Base-by-base conservation (phyloP, 2,329 filamentous ascomycete genomes). In the Boeremia lycopersici region DNA sequence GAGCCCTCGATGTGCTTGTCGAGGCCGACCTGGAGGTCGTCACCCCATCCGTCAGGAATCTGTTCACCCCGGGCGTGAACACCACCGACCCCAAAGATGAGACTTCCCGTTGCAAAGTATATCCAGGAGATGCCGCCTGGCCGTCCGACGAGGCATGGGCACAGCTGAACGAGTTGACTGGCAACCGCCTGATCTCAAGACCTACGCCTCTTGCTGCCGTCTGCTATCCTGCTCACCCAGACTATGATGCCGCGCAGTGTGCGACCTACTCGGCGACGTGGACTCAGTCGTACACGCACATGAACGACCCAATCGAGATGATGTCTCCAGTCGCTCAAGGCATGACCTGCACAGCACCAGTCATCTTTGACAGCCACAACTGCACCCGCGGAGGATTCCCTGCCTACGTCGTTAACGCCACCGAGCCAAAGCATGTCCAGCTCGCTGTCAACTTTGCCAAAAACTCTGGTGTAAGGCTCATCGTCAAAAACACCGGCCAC, bases 41-140 rank as follows among this genome's bases (percentile, higher is more conserved):
- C 25, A 28, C 54, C 29, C 48, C 62, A 19, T 44, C 57, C 2
- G 38, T 73, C 41, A 63, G 56, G 40, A 46, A 53, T 4, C 61
- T 72, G 4, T 71, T 72, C 17, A 47, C 57, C 10, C 59, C 66
- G 3, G 53, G 45, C 19, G 57, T 58, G 17, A 45, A 49, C 13
- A 33, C 56, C 0, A 53, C 51, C 12, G 13, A 57, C 3, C 52
- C 62, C 17, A 57, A 47, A n/a, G 59, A 56, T 26, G 56, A 53
- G 19, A 60, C 61, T 9, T 66, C 66, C 10, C 53, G 66, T 56
- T 84, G 82, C 71, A 84, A 82, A 66, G 74, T 79, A 2, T 79
- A 77, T 40, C 82, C 81, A 1, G 76, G 74, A 17, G 76, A 77
- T 12, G 23, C 66, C 7, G 65, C 66, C 41, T 85, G 83, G 84